phyloP scores from a whole-genome alignment of 2,329 filamentous ascomycete genomes.

The Phialemoniopsis sp. region DNA sequence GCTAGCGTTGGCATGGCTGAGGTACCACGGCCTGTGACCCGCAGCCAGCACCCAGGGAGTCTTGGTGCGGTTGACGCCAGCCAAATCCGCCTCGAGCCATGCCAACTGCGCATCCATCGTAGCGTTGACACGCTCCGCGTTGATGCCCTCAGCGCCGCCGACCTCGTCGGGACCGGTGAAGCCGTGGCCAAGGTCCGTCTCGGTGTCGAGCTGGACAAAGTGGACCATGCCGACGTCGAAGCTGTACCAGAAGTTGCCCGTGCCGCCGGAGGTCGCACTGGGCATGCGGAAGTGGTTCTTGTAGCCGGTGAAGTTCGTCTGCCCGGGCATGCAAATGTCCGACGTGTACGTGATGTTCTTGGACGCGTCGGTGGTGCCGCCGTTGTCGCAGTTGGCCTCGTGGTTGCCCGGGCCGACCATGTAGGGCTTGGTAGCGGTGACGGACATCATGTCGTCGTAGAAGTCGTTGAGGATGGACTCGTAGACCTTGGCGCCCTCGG shows the following conservation, averaged over 20 bases:
- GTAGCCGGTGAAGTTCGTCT: conserved; percentile 14
- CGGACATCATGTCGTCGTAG: conserved; percentile 40
- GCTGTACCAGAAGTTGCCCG: conserved; percentile 13
- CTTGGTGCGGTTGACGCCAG: conserved; percentile 35
- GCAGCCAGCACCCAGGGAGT: conserved; percentile 46
- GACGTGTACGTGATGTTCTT: conserved; percentile 5
- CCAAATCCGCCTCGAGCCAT: conserved; percentile 41
- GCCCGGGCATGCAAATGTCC: conserved; percentile 10
- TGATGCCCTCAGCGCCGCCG: neutral
- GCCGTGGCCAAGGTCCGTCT: conserved; percentile 11
- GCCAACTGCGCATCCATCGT: conserved; percentile 1
- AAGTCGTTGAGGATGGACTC: conserved; percentile 47
- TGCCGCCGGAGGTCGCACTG: conserved; percentile 3
- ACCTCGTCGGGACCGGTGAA: conserved; percentile 9
- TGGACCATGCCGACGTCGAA: conserved; percentile 13
- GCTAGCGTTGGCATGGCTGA: too few species aligned
- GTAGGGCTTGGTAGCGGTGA: conserved; percentile 39
- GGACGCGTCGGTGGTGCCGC: conserved; percentile 31
- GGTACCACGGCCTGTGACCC: conserved; percentile 45
- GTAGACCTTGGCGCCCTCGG: conserved; percentile 40
- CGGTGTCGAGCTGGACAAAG: conserved; percentile 8
- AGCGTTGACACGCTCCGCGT: conserved; percentile 1
- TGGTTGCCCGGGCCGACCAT: conserved; percentile 48
- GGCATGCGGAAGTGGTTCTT: conserved; percentile 14
- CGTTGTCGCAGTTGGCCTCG: conserved; percentile 43